Evolutionary conservation across 306 rosid genomes (phyloP), one percentile per base, ranked within the genome.

Genomic region (Cucurbita moschata): DNA sequence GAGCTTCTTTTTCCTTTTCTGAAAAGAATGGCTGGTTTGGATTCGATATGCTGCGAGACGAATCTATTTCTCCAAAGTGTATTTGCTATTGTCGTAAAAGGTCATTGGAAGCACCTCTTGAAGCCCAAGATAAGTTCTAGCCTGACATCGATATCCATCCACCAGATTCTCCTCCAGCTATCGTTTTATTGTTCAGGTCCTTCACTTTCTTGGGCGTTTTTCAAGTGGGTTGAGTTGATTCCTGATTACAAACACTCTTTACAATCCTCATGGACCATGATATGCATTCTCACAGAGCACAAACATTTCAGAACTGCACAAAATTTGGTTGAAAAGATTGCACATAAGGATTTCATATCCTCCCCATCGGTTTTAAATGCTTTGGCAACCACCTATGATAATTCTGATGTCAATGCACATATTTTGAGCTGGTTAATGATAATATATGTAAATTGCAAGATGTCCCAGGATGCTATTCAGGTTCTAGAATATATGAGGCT

Each of bases 371-470:
- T 93, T 87, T 84, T 93, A 88, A 86, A 60, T 72, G 73, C 84
- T 67, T 77, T 93, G 82, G 85, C 74, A 46, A 79, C 76, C 63
- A 79, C 49, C 71, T 85, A 75, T 19, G 81, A 82, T 58, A 87
- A 86, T 81, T 79, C 77, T 0, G 90, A 87, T 76, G 89, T 81
- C 56, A 87, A 83, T 84, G 83, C 96, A 0, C 98, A 93, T 26
- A 82, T 93, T 71, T 83, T 93, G 87, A 93, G 98, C 72, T 90
- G 96, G 97, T 88, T 93, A 62, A 84, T 93, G 77, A 88, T 88
- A 51, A 75, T 63, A 79, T 90, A 83, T 73, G 86, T 87, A 0
- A 84, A 84, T 63, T 85, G 72, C 10, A 88, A 79, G 89, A 79
- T 83, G 96, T 81, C 79, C 74, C 84, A 83, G 23, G 96, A 90